phyloP scores from a whole-genome alignment of 768 basidiomycete species.

The Leccinum subgranulosum region DNA sequence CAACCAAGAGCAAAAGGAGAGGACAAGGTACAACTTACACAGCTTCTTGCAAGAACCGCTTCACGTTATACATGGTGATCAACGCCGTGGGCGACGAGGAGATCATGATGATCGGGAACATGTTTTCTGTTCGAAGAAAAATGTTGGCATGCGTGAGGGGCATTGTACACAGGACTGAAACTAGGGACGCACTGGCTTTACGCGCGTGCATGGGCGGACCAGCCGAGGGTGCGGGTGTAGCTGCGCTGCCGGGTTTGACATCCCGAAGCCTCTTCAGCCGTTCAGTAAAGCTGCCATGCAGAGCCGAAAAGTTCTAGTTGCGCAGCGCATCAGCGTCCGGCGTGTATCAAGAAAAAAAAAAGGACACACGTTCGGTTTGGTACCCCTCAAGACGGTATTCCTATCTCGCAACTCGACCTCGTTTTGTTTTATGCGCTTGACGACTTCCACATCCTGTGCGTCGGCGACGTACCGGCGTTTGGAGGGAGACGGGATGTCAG shows the following conservation, averaged over 20 bases:
- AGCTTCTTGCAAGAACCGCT: constrained; percentile 88
- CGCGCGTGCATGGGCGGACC: constrained; percentile 46
- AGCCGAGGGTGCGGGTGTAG: constrained; percentile 38
- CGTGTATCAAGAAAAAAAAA: not conserved
- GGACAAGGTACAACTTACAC: constrained; percentile 43
- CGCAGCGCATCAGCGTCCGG: not conserved
- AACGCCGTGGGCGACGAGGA: constrained; percentile 91
- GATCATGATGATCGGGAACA: constrained; percentile 95
- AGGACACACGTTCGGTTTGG: constrained; percentile 72
- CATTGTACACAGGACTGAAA: not conserved
- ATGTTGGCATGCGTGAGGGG: not conserved
- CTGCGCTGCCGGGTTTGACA: constrained; percentile 48
- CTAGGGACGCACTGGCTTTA: constrained; percentile 58
- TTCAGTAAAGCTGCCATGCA: constrained; percentile 64
- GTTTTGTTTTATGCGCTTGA: constrained; percentile 74
- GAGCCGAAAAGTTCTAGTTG: constrained; percentile 75
- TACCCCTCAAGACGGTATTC: constrained; percentile 78
- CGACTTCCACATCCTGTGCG: constrained; percentile 72
- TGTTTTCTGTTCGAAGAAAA: constrained; percentile 46
- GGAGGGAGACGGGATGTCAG: constrained; percentile 40
- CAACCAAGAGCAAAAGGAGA: not conserved
- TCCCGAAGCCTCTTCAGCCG: constrained; percentile 80
- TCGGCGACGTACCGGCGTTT: constrained; percentile 84
- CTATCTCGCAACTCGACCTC: constrained; percentile 82
- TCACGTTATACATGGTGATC: constrained; percentile 98